These are phyloP conservation scores for Plasmodium gonderi DNA, from an alignment of 169 alveolate species.

Conservation along the genomic window DNA sequence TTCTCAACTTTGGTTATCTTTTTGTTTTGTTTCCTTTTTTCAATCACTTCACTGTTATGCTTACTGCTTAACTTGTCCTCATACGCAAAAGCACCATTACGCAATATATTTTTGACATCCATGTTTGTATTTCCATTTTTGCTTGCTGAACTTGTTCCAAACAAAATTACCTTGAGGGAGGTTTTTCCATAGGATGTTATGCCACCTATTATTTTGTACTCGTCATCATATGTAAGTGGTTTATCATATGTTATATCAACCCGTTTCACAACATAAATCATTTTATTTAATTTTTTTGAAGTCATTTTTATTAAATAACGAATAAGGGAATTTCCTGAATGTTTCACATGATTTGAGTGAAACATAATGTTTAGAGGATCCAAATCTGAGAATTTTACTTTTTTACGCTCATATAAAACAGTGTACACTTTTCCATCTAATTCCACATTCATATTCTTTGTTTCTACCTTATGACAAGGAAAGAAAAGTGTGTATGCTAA, in stretches of 20 bases:
- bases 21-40: not conserved
- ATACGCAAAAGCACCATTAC: not conserved
- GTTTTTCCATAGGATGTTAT: conserved; percentile 48
- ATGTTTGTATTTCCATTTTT: not conserved
- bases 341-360: conserved; percentile 42
- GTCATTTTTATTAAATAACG: not conserved
- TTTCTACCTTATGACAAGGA: conserved; percentile 4
- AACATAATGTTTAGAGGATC: conserved; percentile 28
- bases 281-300: not conserved
- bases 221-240: conserved; percentile 14
- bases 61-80: not conserved
- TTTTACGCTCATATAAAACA: conserved; percentile 10
- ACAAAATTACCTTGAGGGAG: not conserved
- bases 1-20: not conserved
- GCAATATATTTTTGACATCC: not conserved
- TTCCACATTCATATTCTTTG: conserved; percentile 10
- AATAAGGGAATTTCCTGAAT: conserved; percentile 21
- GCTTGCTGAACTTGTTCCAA: conserved; percentile 1
- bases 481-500: not conserved
- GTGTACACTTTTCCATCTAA: conserved; percentile 15
- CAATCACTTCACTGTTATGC: not conserved
- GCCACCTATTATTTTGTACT: conserved; percentile 40
- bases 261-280: not conserved
- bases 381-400: conserved; percentile 24
- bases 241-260: conserved; percentile 9